Evolutionary conservation across 2,329 filamentous ascomycete species (phyloP), one percentile per base, ranked within the genome.

Genomic region (Tolypocladium pustulatum): DNA sequence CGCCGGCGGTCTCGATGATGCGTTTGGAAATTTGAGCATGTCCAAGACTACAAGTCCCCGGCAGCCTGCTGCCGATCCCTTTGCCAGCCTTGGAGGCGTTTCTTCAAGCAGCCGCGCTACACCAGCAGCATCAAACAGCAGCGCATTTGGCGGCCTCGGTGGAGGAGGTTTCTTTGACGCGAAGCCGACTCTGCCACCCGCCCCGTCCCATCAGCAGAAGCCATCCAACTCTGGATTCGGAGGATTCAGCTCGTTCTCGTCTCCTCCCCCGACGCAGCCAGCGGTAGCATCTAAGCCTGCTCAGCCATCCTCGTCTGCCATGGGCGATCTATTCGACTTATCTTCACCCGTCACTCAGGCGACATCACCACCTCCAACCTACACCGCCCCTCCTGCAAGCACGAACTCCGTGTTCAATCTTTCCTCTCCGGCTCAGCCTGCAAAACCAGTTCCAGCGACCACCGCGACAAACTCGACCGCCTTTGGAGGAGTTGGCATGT

Each of bases 131-230:
- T 71, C 69, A 1, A 76, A 71, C 43, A 69, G 60, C 57, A 72
- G 63, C 60, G 75, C 78, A 0, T 83, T 85, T 63, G 75, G 78
- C 12, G 76, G 76, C 15, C 71, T 85, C 54, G 81, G 87, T 61
- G 89, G 91, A 56, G 91, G 91, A 54, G 83, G 88, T 69, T 94
- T 97, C 73, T 97, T 97, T 69, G 87, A 95, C 67, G 75, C 81
- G 27, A 85, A 88, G 65, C 82, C 87, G n/a, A 75, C 84, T 1
- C 85, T 84, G 58, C 72, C 83, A 20, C 72, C 80, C 12, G 72
- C 77, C 57, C 69, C 78, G 56, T 65, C 72, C 2, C 82, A 80
- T 57, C 79, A 83, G 57, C 72, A 75, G 40, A 76, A 79, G 64
- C 75, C 78, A 10, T 81, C 79, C 63, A 81, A 79, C 62, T 84